Evolutionary conservation across 2,329 filamentous ascomycete species (phyloP).

Genomic region (Phialophora verrucosa): DNA sequence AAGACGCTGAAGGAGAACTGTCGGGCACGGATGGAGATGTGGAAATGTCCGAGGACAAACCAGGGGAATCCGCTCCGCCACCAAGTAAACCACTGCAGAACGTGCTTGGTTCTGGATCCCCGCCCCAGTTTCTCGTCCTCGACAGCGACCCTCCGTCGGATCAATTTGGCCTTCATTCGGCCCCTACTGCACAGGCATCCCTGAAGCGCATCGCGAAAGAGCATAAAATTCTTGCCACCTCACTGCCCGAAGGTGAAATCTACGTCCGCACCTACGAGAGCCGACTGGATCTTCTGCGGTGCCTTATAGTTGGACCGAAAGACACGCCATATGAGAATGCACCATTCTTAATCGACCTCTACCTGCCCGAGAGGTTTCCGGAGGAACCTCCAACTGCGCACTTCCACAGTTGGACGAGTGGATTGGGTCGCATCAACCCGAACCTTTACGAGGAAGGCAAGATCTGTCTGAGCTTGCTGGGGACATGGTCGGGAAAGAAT

Average conservation of each 20-base stretch:
- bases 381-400: slow-evolving; percentile 58
- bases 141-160: slow-evolving; percentile 51
- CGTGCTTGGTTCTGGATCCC: slow-evolving; percentile 31
- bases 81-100: slow-evolving; percentile 3
- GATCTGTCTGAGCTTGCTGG: slow-evolving; percentile 64
- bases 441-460: slow-evolving; percentile 69
- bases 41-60: slow-evolving; percentile 24
- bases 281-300: slow-evolving; percentile 63
- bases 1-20: slow-evolving; percentile 33
- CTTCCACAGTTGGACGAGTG: slow-evolving; percentile 65
- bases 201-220: slow-evolving; percentile 63
- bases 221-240: slow-evolving; percentile 61
- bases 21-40: slow-evolving; percentile 22
- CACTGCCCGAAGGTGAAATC: slow-evolving; percentile 59
- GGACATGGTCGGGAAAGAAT: slow-evolving; percentile 63
- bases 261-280: slow-evolving; percentile 66
- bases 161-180: slow-evolving; percentile 49
- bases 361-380: slow-evolving; percentile 58
- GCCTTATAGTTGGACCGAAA: slow-evolving; percentile 63
- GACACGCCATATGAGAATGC: slow-evolving; percentile 67
- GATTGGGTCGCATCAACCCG: slow-evolving; percentile 62
- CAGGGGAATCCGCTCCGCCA: not conserved
- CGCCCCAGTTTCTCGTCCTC: slow-evolving; percentile 48
- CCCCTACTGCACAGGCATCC: slow-evolving; percentile 30
- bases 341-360: slow-evolving; percentile 66